Base-by-base conservation (phyloP, 805 yeast species). In the Kodamaea kaohsiungensis region DNA sequence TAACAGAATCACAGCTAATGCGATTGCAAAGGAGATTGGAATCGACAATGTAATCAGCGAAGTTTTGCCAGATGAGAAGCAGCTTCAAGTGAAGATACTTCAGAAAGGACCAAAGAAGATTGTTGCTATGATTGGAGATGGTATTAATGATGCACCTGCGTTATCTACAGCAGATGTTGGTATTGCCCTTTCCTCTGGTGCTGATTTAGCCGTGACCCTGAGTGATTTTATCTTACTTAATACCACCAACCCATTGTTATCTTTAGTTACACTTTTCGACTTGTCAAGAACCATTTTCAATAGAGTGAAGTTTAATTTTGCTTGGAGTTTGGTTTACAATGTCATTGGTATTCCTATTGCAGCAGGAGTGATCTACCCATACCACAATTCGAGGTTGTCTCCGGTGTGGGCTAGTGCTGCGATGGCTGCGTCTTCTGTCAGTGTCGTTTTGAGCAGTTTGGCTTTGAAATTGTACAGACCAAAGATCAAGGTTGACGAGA, bases 61-160 rank as follows among this genome's bases (percentile, higher is more conserved):
- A 48, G 92, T 88, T 6, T 72, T 87, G 35, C 95, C 96, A 0
- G 84, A 83, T 51, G 90, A 85, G 53, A 89, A 89, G 66, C 86
- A 89, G 7, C 79, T 75, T 22, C 80, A 82, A 62, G 72, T 88
- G 39, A 73, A 77, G 57, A 74, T 80, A 77, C 73, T 88, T 10
- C 87, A 85, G 62, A 64, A 70, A 42, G 43, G 56, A 8, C 57
- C 63, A 13, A 61, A 65, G 2, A 64, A 62, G 1, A 62, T 63
- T 2, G 69, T 72, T 18, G 91, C 90, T 0, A 87, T 88, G 92
- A 86, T 88, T 7, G 95, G 95, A 8, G 95, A 88, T 62, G 95
- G 95, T 17, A 84, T 88, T 35, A 89, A 88, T 65, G 95, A 89
- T 67, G 91, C 95, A 0, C 93, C 93, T 1, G 90, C 95, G 0